A percentile compares a stretch with the other conserved stretches of the same genome.
phyloP scores from a whole-genome alignment of 345 rosid species.

The Iberis pinnata region DNA sequence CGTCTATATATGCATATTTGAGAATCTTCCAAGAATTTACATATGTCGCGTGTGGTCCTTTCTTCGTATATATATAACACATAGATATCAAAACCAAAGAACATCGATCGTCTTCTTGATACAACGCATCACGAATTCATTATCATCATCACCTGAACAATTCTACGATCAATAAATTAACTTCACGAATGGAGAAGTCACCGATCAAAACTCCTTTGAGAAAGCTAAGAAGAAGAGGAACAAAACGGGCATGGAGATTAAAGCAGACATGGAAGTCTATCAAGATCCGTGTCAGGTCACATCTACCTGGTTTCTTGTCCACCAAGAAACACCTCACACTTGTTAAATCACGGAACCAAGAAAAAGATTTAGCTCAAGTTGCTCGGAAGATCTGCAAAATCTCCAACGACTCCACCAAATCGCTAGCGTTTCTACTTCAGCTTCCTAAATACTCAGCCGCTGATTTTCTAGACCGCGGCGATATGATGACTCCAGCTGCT shows the following conservation, averaged over 20 bases:
- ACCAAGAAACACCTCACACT: slow-evolving; percentile 30
- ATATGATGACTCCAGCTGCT: slow-evolving; percentile 51
- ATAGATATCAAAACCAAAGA: not conserved
- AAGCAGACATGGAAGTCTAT: slow-evolving; percentile 41
- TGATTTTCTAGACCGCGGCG: slow-evolving; percentile 47
- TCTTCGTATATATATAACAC: slow-evolving; percentile 2
- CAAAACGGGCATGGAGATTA: slow-evolving; percentile 33
- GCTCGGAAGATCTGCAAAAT: slow-evolving; percentile 24
- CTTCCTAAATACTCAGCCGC: slow-evolving; percentile 37
- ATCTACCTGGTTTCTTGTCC: slow-evolving; percentile 21
- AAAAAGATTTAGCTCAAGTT: slow-evolving; percentile 14
- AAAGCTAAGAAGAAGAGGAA: slow-evolving; percentile 29
- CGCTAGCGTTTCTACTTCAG: slow-evolving; percentile 38
- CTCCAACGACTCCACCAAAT: slow-evolving; percentile 27
- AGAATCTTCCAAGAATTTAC: slow-evolving; percentile 22
- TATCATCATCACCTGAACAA: slow-evolving; percentile 4
- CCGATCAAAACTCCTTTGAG: slow-evolving; percentile 20
- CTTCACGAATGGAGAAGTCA: slow-evolving; percentile 20
- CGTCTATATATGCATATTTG: not conserved
- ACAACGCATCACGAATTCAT: not conserved
- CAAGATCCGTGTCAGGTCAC: slow-evolving; percentile 29
- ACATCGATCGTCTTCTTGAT: slow-evolving; percentile 13
- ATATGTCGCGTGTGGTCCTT: slow-evolving; percentile 7
- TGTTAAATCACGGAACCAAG: slow-evolving; percentile 16
- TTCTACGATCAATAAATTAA: not conserved